phyloP scores from a whole-genome alignment of 2,329 filamentous ascomycete genomes.

The Allantophomopsis cytisporea region DNA sequence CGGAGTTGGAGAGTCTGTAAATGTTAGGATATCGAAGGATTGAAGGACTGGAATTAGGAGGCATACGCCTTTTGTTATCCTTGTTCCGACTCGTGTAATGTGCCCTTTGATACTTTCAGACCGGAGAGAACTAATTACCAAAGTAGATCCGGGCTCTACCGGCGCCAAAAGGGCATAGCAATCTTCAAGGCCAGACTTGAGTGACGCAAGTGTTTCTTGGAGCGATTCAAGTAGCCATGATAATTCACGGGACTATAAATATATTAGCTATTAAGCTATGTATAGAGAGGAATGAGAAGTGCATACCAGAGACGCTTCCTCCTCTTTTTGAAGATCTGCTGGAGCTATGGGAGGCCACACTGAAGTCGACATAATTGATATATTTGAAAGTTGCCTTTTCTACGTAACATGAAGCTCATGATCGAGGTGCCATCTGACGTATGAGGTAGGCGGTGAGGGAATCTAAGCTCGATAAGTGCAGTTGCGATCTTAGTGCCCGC shows the following conservation, averaged over 20 bases:
- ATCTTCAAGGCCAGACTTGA: conserved; percentile 62
- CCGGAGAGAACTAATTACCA: conserved; percentile 76
- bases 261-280: conserved; percentile 2
- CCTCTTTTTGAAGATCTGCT: conserved; percentile 12
- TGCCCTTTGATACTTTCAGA: conserved; percentile 88
- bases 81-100: conserved; percentile 79
- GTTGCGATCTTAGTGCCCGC: neutral
- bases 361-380: conserved; percentile 7
- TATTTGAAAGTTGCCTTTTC: too few relatives aligned
- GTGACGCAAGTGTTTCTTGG: conserved; percentile 16
- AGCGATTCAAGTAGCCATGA: conserved; percentile 20
- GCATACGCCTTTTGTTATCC: conserved; percentile 78
- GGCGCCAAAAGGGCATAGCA: conserved; percentile 80
- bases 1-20: conserved; percentile 61
- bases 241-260: conserved; percentile 15
- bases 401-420: neutral
- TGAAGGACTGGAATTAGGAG: neutral
- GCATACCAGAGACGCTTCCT: conserved; percentile 16
- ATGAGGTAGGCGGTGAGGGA: conserved; percentile 2
- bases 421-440: neutral
- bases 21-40: conserved; percentile 6
- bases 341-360: conserved; percentile 16
- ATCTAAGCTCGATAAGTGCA: neutral
- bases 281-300: neutral
- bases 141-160: conserved; percentile 71